Conservation (phyloP, 106 monocot species). For the Apostasia ramifera region DNA sequence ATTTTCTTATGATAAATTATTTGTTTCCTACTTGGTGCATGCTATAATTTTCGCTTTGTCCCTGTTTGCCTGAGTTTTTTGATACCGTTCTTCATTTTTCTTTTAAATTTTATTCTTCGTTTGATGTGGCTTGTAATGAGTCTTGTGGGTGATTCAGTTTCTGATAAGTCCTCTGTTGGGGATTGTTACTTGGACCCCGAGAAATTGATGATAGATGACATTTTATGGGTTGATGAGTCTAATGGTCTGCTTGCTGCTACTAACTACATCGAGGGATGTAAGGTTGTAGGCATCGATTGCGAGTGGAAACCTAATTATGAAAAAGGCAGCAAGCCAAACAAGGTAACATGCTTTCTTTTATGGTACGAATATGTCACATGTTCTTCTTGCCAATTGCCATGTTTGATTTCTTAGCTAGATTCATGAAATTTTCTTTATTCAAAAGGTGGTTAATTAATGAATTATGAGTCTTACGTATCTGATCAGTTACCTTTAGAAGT, state of each 20-base stretch:
- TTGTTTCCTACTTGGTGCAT: too few species aligned
- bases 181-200: conserved; percentile 51
- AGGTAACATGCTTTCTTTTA: conserved; percentile 28
- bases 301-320: conserved; percentile 98
- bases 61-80: neutral
- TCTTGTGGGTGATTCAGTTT: conserved; percentile 24
- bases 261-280: conserved; percentile 65
- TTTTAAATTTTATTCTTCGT: neutral
- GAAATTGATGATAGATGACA: conserved; percentile 54
- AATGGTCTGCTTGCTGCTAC: conserved; percentile 47
- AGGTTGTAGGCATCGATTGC: conserved; percentile 92
- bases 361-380: too few species aligned
- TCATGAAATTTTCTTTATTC: neutral
- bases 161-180: conserved; percentile 20
- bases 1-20: too few species aligned
- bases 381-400: neutral
- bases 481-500: neutral
- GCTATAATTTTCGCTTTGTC: too few species aligned
- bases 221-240: conserved; percentile 80
- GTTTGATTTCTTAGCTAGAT: neutral
- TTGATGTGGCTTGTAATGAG: neutral
- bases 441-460: neutral
- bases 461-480: neutral
- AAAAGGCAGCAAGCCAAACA: conserved; percentile 78
- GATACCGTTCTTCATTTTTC: neutral